Conservation (phyloP, 495 filamentous ascomycete species). For the Penicillium arizonense region DNA sequence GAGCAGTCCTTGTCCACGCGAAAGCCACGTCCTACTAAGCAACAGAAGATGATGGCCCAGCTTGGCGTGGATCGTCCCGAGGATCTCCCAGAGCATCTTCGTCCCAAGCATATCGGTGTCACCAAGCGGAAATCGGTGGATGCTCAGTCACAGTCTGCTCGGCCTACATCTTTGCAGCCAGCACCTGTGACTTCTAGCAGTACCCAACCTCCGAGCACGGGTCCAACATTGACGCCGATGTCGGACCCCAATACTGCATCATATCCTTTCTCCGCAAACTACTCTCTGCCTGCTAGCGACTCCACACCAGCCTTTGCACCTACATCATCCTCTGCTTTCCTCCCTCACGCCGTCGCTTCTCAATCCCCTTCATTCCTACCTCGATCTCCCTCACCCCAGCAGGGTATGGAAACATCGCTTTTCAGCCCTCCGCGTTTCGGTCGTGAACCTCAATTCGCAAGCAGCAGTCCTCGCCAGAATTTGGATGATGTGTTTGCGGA, state of each 20-base stretch:
- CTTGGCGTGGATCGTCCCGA: slow-evolving; percentile 85
- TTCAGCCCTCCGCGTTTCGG: slow-evolving; percentile 41
- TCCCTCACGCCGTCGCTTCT: slow-evolving; percentile 34
- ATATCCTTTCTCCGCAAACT: slow-evolving; percentile 44
- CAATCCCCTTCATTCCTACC: slow-evolving; percentile 43
- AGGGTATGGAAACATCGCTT: slow-evolving; percentile 36
- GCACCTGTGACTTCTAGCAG: slow-evolving; percentile 25
- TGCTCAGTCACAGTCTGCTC: slow-evolving; percentile 15
- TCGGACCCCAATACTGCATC: slow-evolving; percentile 27
- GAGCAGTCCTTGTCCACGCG: slow-evolving; percentile 88
- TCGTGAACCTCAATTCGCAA: slow-evolving; percentile 30
- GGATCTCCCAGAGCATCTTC: slow-evolving; percentile 76
- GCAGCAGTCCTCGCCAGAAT: slow-evolving; percentile 44
- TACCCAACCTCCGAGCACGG: slow-evolving; percentile 24
- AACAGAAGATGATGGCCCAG: slow-evolving; percentile 91
- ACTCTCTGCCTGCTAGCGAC: slow-evolving; percentile 36
- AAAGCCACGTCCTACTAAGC: slow-evolving; percentile 95
- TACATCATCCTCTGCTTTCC: slow-evolving; percentile 37
- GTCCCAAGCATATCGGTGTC: slow-evolving; percentile 68
- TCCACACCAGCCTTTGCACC: slow-evolving; percentile 42
- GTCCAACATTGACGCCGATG: slow-evolving; percentile 37
- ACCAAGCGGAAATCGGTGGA: slow-evolving; percentile 47
- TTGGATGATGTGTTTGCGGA: slow-evolving; percentile 49
- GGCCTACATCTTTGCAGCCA: slow-evolving; percentile 28
- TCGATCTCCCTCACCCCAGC: slow-evolving; percentile 37